Evolutionary conservation across 108 stramenopile species (phyloP).

Genomic region (Pseudonitzschia multistriata): DNA sequence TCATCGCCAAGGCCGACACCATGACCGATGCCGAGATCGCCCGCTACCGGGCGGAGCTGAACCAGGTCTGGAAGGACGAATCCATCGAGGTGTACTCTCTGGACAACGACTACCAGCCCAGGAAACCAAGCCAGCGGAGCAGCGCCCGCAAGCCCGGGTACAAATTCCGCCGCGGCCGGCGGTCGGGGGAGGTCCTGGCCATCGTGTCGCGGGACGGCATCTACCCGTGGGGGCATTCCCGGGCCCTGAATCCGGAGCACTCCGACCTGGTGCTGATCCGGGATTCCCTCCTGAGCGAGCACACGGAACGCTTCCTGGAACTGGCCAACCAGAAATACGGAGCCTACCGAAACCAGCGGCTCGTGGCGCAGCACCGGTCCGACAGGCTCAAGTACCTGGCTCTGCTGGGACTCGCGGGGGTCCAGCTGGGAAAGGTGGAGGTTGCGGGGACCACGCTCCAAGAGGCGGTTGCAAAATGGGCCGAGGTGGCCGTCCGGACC

Average conservation of each 20-base stretch:
- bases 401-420: not conserved
- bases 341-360: slow-evolving; percentile 1
- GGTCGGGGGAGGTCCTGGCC: slow-evolving; percentile 21
- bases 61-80: slow-evolving; percentile 10
- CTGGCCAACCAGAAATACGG: slow-evolving; percentile 16
- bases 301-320: slow-evolving; percentile 31
- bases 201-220: slow-evolving; percentile 28
- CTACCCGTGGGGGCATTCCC: slow-evolving; percentile 30
- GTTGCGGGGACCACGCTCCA: not conserved
- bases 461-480: not conserved
- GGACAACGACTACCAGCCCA: slow-evolving; percentile 1
- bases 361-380: not conserved
- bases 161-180: slow-evolving; percentile 19
- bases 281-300: slow-evolving; percentile 26
- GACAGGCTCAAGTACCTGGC: slow-evolving; percentile 12
- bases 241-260: slow-evolving; percentile 9
- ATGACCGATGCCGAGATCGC: slow-evolving; percentile 30
- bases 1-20: slow-evolving; percentile 46
- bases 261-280: slow-evolving; percentile 27
- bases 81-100: slow-evolving; percentile 18
- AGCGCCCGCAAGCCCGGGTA: too few species aligned
- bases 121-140: not conserved
- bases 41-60: slow-evolving; percentile 17
- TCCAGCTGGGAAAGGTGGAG: slow-evolving; percentile 3
- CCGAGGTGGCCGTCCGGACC: not conserved